phyloP scores from a whole-genome alignment of 305 asterid species.

The Fraxinus xanthoxyloides region DNA sequence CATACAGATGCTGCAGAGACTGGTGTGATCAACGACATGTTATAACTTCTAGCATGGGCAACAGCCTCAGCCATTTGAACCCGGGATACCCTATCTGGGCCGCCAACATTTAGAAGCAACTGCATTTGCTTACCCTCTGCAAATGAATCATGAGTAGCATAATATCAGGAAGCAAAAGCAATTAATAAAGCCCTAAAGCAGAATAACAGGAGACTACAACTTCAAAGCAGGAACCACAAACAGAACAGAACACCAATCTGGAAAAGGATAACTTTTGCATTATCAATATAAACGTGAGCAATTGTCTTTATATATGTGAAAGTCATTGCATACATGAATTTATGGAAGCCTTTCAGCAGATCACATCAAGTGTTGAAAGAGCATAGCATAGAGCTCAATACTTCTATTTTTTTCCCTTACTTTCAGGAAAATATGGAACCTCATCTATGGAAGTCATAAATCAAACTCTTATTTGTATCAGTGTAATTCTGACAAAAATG shows the following conservation, averaged over 20 bases:
- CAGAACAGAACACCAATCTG: neutral
- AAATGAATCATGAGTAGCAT: constrained; percentile 8
- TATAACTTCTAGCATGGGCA: constrained; percentile 61
- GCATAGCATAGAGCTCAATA: neutral
- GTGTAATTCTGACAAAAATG: neutral
- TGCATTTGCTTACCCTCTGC: constrained; percentile 62
- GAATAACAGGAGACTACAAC: neutral
- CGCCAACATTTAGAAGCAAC: constrained; percentile 76
- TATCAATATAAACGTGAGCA: neutral
- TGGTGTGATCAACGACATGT: constrained; percentile 57
- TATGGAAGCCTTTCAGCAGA: neutral
- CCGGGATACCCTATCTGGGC: constrained; percentile 82
- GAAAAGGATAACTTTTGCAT: constrained; percentile 1
- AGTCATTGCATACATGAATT: neutral
- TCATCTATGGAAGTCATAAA: neutral
- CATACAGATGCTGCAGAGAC: constrained; percentile 83
- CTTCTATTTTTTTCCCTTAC: neutral
- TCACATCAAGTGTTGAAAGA: neutral
- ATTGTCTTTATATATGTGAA: neutral
- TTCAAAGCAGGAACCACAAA: neutral
- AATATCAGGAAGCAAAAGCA: constrained; percentile 2
- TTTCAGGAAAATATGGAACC: neutral
- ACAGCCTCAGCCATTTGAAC: constrained; percentile 95
- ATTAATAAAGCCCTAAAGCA: neutral
- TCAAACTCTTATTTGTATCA: neutral